Base-by-base conservation (phyloP, 306 rosid genomes). In the Trifolium pratense region DNA sequence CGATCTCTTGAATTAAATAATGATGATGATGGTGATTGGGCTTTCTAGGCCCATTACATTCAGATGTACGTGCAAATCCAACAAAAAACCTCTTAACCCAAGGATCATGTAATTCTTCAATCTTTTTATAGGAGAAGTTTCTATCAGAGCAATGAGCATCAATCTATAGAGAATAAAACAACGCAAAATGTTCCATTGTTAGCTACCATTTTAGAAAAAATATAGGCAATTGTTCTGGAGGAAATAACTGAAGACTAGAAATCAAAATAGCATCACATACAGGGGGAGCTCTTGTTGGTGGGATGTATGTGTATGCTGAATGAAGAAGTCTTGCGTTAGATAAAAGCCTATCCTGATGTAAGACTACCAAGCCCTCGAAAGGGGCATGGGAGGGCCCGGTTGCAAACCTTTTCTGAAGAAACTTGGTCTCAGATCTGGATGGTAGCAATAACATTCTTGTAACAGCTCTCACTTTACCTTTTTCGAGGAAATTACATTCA, bases 21-120 rank as follows among this genome's bases (percentile, higher is more conserved):
- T 91, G 97, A 75, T 83, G 85, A 48, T 40, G 48, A 36, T 36
- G 39, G 39, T 68, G 46, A 79, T 75, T 76, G 25, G 97, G 99
- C 86, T 79, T 89, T 84, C 96, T 84, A 29, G 99, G 99, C 64
- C 93, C 99, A 82, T 87, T 95, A 69, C 34, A 80, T 53, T 95
- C 96, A 56, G 99, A 95, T 26, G 97, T 95, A 26, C 99, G 91
- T 9, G 97, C 90, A 88, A 91, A 91, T 71, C 99, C 99, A 67
- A 87, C 80, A 83, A 95, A 85, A 79, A 95, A 71, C 79, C 97
- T 88, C 86, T 90, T 95, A 75, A 90, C 74, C 99, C 96, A 90
- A 21, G 99, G 97, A 72, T 85, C 85, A 36, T 91, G 96, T 77
- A 86, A 87, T 75, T 91, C 96, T 78, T 95, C 99, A 62, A 80